Base-by-base conservation (phyloP, 1,284 basidiomycete species). In the Trichosporon inkin region DNA sequence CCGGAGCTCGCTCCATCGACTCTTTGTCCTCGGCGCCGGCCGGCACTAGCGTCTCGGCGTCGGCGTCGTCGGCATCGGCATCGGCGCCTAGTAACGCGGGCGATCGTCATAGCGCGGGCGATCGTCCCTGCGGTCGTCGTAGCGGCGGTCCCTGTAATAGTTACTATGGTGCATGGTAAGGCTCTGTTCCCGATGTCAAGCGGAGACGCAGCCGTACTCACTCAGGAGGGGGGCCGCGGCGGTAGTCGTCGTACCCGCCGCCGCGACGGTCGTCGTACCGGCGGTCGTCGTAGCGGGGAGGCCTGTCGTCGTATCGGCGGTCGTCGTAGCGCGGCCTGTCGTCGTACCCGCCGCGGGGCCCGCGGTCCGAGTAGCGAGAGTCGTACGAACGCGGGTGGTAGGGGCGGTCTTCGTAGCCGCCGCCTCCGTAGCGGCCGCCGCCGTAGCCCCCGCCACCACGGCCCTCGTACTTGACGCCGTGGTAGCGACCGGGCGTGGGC, bases 401-500 rank as follows among this genome's bases (percentile, higher is more conserved):
- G 11, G 74, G 76, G 32, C 77, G 66, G 68, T 79, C 75, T 63
- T 63, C 64, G 49, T 62, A 56, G 38, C 65, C 56, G 44, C 62
- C 69, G 85, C 84, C 74, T 28, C 70, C 63, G 53, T 68, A 55
- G 68, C 72, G 41, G 32, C 68, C 65, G 38, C 59, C 49, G 28
- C 59, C 68, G 85, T 84, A 75, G 61, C 88, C 86, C 58, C 82
- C 80, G 51, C 87, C 84, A 0, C 92, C 92, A 16, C 55, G 55
- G 55, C 67, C 59, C 53, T 77, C 75, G 11, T 68, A 62, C 70
- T 75, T 77, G 67, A 71, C 68, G 63, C 75, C 75, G 68, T 90
- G 91, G 84, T 98, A 98, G 60, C 88, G 82, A 52, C 94, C 94
- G 14, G 94, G 94, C 11, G 94, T 98, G 3, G 94, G 94, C 6